These are phyloP conservation scores for Fonsecaea monophora DNA, from an alignment of 2,329 filamentous ascomycete species.

Conservation along the genomic window DNA sequence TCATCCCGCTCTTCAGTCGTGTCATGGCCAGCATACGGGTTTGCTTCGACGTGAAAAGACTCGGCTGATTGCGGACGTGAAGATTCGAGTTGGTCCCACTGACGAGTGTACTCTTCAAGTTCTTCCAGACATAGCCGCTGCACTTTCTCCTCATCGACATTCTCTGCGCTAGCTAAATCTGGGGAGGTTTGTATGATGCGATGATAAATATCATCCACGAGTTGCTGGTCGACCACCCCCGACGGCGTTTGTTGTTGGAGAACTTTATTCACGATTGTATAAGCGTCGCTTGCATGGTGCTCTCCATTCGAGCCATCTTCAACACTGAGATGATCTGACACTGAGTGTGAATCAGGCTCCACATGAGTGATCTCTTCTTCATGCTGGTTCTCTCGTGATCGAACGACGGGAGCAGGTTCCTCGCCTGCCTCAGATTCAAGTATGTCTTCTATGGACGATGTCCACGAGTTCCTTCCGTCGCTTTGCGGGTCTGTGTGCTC, in stretches of 20 bases:
- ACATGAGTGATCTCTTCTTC: conserved; percentile 11
- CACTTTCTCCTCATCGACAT: conserved; percentile 62
- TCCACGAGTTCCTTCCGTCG: conserved; percentile 37
- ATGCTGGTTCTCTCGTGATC: neutral
- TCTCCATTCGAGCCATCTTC: conserved; percentile 29
- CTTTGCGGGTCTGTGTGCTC: conserved; percentile 33
- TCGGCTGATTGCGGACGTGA: conserved; percentile 18
- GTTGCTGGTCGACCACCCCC: conserved; percentile 45
- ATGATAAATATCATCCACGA: conserved; percentile 40
- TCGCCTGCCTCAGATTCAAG: conserved; percentile 21
- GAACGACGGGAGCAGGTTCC: neutral
- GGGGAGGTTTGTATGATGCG: conserved; percentile 58
- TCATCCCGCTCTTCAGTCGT: neutral
- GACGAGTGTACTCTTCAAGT: conserved; percentile 42
- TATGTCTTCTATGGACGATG: conserved; percentile 37
- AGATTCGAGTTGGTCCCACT: conserved; percentile 26
- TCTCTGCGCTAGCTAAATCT: conserved; percentile 59
- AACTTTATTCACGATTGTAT: conserved; percentile 40
- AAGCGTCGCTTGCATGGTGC: conserved; percentile 36
- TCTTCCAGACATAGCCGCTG: conserved; percentile 63
- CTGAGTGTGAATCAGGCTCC: conserved; percentile 22
- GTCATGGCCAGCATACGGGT: neutral
- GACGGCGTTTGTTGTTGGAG: conserved; percentile 38
- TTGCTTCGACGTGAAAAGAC: conserved; percentile 16
- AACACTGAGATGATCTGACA: conserved; percentile 28